Evolutionary conservation across 805 yeast species (phyloP), one percentile per base, ranked within the genome.

Genomic region (Candida multigemmis): DNA sequence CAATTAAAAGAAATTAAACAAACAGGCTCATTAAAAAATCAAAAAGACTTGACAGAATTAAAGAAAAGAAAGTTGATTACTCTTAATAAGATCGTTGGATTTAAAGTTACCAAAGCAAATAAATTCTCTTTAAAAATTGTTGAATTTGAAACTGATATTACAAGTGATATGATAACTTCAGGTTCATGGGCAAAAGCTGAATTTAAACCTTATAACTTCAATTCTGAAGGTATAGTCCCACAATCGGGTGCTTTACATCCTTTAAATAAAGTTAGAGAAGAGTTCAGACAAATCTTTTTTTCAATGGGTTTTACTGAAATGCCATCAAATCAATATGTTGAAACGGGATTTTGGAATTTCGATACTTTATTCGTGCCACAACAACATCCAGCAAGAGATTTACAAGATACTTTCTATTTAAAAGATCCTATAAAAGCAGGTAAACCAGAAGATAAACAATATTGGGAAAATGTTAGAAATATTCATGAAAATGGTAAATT

Each of bases 311-410:
- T 91, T 76, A 76, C 91, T 16, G 99, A 91, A 64, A 91, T 91
- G 99, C 96, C 98, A 34, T 80, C 98, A 14, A 89, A 89, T 57
- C 96, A 89, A 57, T 91, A 87, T 53, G 99, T 91, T 28, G 99
- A 91, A 53, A 74, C 91, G 11, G 97, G 97, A 4, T 91, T 91
- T 76, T 91, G 99, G 99, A 91, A 91, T 61, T 91, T 91, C 50
- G 99, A 91, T 56, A 75, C 98, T 3, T 70, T 91, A 46, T 91
- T 65, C 47, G 99, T 91, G 30, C 99, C 99, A 31, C 99, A 91
- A 65, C 97, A 91, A 65, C 99, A 91, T 64, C 98, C 99, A 11
- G 99, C 99, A 26, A 79, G 99, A 66, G 99, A 91, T 55, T 70
- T 91, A 54, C 99, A 91, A 61, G 99, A 91, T 62, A 91, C 99